Evolutionary conservation across 768 basidiomycete genomes (phyloP), one percentile per base, ranked within the genome.

Genomic region (Calocybe gangraenosa): DNA sequence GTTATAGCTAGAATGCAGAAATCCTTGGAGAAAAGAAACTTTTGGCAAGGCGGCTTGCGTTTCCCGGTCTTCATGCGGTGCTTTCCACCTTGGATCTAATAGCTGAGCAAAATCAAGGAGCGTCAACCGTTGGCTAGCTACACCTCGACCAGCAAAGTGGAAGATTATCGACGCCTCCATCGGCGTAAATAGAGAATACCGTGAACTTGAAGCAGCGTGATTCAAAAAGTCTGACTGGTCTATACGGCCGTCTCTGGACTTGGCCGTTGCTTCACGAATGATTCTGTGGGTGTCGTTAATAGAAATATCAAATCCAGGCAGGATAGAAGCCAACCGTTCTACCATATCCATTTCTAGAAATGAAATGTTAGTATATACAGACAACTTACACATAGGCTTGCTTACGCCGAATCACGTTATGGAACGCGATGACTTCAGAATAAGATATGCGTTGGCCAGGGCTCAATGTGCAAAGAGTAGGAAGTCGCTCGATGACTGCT

Each of bases 131-230:
- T 84, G 80, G 37, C 70, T 70, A 2, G 71, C 68, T 36, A 73
- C 69, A 11, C 93, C 94, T 37, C 92, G 80, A 10, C 89, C 84
- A 20, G 93, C 93, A 68, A 97, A 98, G 65, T 99, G 95, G 70
- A 97, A 99, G 58, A 99, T 84, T 58, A 98, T 96, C 42, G 87
- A 81, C n/a, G 88, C 92, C 65, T 98, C 95, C 90, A 97, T 95
- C 3, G 95, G 95, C 0, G 92, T 94, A 65, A 97, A 97, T 42
- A 95, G 77, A 31, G 91, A 87, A 64, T 98, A 97, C 30, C 95
- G 87, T 54, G 94, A 91, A 54, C 74, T 85, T 28, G 84, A 78
- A 20, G 88, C 83, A 11, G 92, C 80, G 62, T 96, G 73, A 62
- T 97, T 87, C 47, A 95, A 75, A 67, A 99, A 98, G 65, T 98